phyloP scores from a whole-genome alignment of 1,139 yeast species.

The Lodderomyces pseudojiufengensis region DNA sequence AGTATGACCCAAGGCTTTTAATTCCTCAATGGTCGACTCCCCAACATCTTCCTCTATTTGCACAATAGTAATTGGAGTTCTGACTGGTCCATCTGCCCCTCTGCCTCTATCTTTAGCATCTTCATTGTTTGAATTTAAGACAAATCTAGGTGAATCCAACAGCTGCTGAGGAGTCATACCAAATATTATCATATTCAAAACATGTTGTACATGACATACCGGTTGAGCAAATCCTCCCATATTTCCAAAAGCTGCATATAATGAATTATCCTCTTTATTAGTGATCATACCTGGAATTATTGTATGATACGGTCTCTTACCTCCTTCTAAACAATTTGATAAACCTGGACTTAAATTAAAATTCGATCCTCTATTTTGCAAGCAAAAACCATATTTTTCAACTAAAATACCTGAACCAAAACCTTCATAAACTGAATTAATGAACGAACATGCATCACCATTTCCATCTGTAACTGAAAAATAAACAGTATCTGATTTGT shows the following conservation, averaged over 20 bases:
- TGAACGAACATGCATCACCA: constrained; percentile 82
- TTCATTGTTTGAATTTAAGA: constrained; percentile 51
- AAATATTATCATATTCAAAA: constrained; percentile 59
- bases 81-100: constrained; percentile 68
- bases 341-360: constrained; percentile 60
- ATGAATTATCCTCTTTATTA: constrained; percentile 26
- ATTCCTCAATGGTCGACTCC: constrained; percentile 36
- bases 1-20: constrained; percentile 56
- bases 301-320: constrained; percentile 78
- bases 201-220: constrained; percentile 80
- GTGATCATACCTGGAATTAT: constrained; percentile 78
- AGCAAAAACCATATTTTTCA: constrained; percentile 61
- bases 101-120: constrained; percentile 48
- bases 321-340: constrained; percentile 61
- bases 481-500: constrained; percentile 74
- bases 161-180: constrained; percentile 71
- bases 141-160: constrained; percentile 71
- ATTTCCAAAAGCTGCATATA: constrained; percentile 73
- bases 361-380: constrained; percentile 77
- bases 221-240: constrained; percentile 93
- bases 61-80: constrained; percentile 56
- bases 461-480: constrained; percentile 64
- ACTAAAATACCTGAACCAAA: constrained; percentile 77
- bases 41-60: constrained; percentile 65
- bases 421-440: constrained; percentile 67